These are phyloP conservation scores for Exophiala alcalophila DNA, from an alignment of 2,329 filamentous ascomycete genomes.

Conservation along the genomic window DNA sequence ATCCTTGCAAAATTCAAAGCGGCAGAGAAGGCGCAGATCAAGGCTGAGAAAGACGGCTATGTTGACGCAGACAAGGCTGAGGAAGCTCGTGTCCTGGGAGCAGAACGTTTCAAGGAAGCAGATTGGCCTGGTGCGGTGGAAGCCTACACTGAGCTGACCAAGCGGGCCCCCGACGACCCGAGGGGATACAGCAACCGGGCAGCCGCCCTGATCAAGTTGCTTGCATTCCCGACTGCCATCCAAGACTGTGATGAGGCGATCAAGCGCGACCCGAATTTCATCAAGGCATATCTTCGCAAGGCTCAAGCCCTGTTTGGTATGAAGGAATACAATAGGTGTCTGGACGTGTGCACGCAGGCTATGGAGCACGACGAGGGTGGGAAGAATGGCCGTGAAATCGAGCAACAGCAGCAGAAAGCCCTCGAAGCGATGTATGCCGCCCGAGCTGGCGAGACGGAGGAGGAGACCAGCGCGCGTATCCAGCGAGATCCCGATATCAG, in stretches of 20 bases:
- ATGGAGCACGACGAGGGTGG: conserved; percentile 71
- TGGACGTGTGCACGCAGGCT: conserved; percentile 85
- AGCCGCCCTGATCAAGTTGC: conserved; percentile 92
- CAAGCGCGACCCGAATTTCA: conserved; percentile 85
- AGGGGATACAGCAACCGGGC: conserved; percentile 97
- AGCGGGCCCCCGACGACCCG: conserved; percentile 87
- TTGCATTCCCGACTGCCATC: conserved; percentile 90
- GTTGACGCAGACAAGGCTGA: conserved; percentile 89
- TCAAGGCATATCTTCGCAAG: conserved; percentile 94
- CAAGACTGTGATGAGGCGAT: conserved; percentile 90
- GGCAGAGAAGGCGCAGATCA: conserved; percentile 82
- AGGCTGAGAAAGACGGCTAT: conserved; percentile 73
- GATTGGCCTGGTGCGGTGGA: conserved; percentile 95
- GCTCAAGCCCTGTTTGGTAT: conserved; percentile 94
- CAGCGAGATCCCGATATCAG: conserved; percentile 89
- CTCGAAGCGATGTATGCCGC: conserved; percentile 84
- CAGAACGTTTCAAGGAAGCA: conserved; percentile 93
- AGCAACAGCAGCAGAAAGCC: conserved; percentile 91
- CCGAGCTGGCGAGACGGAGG: conserved; percentile 90
- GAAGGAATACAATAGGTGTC: conserved; percentile 94
- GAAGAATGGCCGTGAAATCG: conserved; percentile 86
- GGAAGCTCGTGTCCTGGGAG: conserved; percentile 89
- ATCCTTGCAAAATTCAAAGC: conserved; percentile 87
- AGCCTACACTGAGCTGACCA: conserved; percentile 94
- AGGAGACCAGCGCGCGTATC: conserved; percentile 89